Evolutionary conservation across 345 rosid genomes (phyloP), one percentile per base, ranked within the genome.

Genomic region (Turnera subulata): DNA sequence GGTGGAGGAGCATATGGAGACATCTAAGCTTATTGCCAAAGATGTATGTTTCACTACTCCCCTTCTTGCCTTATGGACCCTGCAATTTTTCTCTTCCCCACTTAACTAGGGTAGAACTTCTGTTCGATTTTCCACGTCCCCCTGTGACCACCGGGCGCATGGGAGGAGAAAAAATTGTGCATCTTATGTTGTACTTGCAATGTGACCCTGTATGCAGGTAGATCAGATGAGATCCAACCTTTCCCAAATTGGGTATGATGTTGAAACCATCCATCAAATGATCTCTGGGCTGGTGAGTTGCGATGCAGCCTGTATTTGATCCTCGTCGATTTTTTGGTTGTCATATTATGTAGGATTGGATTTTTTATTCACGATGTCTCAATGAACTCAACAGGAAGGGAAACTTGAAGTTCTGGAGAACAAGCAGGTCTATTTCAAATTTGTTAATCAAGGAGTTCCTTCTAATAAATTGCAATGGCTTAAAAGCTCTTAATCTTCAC

Each of bases 271-370:
- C 68, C 75, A 76, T 48, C 77, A 81, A 71, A 81, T 91, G 90
- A 80, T 91, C 45, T 72, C 85, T 13, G 95, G 90, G 47, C 52
- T 91, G 78, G 98, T 86, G 62, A 91, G 95, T 69, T 61, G 53
- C 55, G 40, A 50, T 63, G 54, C 50, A 59, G 50, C 22, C 53
- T 55, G 6, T 29, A 20, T 14, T 20, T 39, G 24, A 40, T 50
- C 25, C 32, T 42, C 56, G 33, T 48, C 60, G 53, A 65, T 55
- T 59, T 42, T 59, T 63, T 59, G 33, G 35, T 29, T 29, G 35
- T 29, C 35, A 4, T 29, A 4, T 29, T 8, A 3, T 4, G 8
- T 29, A 29, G 35, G 35, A 29, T 29, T 29, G 4, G 35, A 3
- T 29, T 29, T 3, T 8, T 29, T 4, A 29, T 29, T 3, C 8